Evolutionary conservation across 345 rosid species (phyloP), one percentile per base, ranked within the genome.

Genomic region (Eucalyptus erythrocorys): DNA sequence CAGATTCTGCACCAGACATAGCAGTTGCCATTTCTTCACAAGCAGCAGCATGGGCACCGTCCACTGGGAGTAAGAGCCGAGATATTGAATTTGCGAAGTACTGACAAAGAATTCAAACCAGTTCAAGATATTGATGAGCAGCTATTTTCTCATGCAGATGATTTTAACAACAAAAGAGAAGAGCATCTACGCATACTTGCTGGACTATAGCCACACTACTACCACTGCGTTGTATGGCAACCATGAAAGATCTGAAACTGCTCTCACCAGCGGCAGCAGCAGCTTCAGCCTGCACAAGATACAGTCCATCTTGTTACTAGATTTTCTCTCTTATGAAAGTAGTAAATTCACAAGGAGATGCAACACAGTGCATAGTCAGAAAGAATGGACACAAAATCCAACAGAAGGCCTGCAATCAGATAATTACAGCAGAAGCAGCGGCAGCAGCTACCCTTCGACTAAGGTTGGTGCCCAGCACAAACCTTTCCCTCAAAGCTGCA

Each of bases 21-120:
- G 99, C 98, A 48, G 96, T 93, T 79, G 99, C 96, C 99, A 98
- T 98, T 95, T 98, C 99, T 95, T 98, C 99, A 88, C 99, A 97
- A 76, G 99, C 95, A 92, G 99, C 96, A 90, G 99, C 97, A 93
- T 98, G 99, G 81, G 99, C 99, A 89, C 99, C 99, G 89, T 98
- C 99, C 89, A 98, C 99, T 50, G 99, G 99, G 87, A 98, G 94
- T 92, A 97, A 94, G 87, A 98, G 99, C 87, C 99, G 94, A 87
- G 99, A 95, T 90, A 98, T 97, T 48, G 99, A 95, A 93, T 96
- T 97, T 94, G 99, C 96, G 93, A 98, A 97, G 94, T 94, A 94
- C 99, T 98, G 90, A 79, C 61, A 85, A 88, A 91, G 80, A 92
- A 86, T 85, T 66, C 48, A 42, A 49, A 90, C 81, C 49, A 87